Conservation (phyloP, 2,329 filamentous ascomycete genomes). For the Pezicula carpinea region DNA sequence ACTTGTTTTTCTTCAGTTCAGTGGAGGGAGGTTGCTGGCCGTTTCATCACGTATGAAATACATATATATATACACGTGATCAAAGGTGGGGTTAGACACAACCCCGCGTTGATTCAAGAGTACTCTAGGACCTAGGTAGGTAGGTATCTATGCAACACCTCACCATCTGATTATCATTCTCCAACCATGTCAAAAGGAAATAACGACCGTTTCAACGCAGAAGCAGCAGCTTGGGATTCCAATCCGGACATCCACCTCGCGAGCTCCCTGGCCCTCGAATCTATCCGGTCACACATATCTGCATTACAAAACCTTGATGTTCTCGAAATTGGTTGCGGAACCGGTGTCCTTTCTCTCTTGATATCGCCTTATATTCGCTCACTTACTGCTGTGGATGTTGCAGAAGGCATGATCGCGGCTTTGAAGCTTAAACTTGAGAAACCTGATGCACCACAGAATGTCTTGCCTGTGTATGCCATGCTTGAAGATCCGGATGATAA, state of each 20-base stretch:
- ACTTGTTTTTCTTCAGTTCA: no score
- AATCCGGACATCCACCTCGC: conserved; percentile 45
- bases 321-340: conserved; percentile 92
- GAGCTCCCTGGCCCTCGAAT: conserved; percentile 38
- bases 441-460: conserved; percentile 32
- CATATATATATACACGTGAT: no score
- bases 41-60: no score
- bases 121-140: background rate
- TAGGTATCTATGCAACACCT: background rate
- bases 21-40: no score
- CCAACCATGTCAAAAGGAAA: background rate
- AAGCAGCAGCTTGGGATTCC: conserved; percentile 49
- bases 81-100: no score
- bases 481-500: conserved; percentile 46
- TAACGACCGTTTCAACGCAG: conserved; percentile 48
- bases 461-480: conserved; percentile 40
- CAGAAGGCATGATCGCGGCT: conserved; percentile 49
- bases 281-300: conserved; percentile 37
- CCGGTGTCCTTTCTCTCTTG: conserved; percentile 69
- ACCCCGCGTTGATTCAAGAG: background rate
- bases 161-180: background rate
- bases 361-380: conserved; percentile 42
- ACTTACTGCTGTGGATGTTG: conserved; percentile 48
- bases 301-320: conserved; percentile 44
- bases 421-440: conserved; percentile 39